Evolutionary conservation across 75 land plant genomes (phyloP), one percentile per base, ranked within the genome.

Genomic region (Picea sitchensis): DNA sequence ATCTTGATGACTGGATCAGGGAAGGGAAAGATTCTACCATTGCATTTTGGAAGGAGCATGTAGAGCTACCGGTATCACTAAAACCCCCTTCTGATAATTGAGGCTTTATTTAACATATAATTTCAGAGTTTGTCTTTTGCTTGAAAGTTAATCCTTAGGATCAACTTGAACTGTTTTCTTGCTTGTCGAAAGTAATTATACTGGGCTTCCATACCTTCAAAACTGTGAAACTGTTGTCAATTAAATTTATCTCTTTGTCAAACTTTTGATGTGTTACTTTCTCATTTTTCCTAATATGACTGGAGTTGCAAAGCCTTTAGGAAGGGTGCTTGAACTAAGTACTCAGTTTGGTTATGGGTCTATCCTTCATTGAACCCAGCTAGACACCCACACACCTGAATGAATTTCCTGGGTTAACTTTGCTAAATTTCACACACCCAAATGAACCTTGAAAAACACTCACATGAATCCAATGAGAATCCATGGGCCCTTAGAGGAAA

Each of bases 1-100:
- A 96, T 77, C 87, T 96, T 78, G 95, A 96, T 61, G 88, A 87
- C 61, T 96, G 99, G 99, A 81, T 96, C 31, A 85, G 78, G 73
- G 87, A 92, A 84, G 99, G 91, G 58, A 87, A 83, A 65, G 88
- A 88, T 34, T 92, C 95, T 34, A 81, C 86, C 5, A 20, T 81
- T 44, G 79, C 65, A 74, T 96, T 96, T 76, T 87, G 84, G 86
- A 88, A 87, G 63, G 93, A 92, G 65, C 99, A 93, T 84, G 99
- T 96, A 18, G 89, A 95, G 79, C 83, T 87, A 79, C 99, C 99
- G 85, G 99, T 96, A 89, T 61, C 77, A 26, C 63, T 62, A 20
- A 62, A 51, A 51, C 56, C 9, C 12, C 56, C 11, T 51, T 51
- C 56, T 51, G 56, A 9, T 51, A 9, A 47, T 9, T 69, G 51